A percentile compares a stretch with the other conserved stretches of the same genome.
These are phyloP conservation scores for Penicillium pulvis DNA, from an alignment of 495 filamentous ascomycete genomes.

Conservation along the genomic window DNA sequence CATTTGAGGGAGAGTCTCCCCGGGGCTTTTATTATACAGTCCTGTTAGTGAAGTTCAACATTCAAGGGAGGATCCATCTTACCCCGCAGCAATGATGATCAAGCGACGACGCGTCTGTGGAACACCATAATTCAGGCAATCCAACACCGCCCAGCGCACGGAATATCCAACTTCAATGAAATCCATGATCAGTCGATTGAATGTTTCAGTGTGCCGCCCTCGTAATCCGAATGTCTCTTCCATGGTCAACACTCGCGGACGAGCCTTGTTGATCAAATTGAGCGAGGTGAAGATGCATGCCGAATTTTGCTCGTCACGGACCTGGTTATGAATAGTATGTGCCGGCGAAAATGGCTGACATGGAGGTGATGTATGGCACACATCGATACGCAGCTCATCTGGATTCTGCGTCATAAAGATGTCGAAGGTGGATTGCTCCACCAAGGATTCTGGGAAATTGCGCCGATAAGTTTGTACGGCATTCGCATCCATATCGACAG, in stretches of 20 bases:
- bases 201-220: conserved; percentile 49
- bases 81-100: conserved; percentile 80
- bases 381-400: conserved; percentile 55
- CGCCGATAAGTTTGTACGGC: conserved; percentile 58
- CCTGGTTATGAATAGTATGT: conserved; percentile 60
- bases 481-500: conserved; percentile 58
- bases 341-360: conserved; percentile 83
- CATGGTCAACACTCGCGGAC: conserved; percentile 74
- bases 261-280: conserved; percentile 57
- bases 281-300: conserved; percentile 67
- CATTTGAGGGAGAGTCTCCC: conserved; percentile 71
- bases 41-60: neutral
- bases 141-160: conserved; percentile 57
- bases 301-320: conserved; percentile 73
- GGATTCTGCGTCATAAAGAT: conserved; percentile 32
- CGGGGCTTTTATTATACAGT: conserved; percentile 54
- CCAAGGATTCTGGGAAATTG: conserved; percentile 63
- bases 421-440: conserved; percentile 24
- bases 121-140: conserved; percentile 61
- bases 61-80: conserved; percentile 23
- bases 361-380: conserved; percentile 80
- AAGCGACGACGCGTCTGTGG: conserved; percentile 63
- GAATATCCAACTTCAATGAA: conserved; percentile 71
- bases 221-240: conserved; percentile 79
- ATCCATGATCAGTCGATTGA: conserved; percentile 62